A percentile compares a stretch with the other conserved stretches of the same genome.
phyloP scores from a whole-genome alignment of 768 basidiomycete genomes.

The Calocybe cyanea region DNA sequence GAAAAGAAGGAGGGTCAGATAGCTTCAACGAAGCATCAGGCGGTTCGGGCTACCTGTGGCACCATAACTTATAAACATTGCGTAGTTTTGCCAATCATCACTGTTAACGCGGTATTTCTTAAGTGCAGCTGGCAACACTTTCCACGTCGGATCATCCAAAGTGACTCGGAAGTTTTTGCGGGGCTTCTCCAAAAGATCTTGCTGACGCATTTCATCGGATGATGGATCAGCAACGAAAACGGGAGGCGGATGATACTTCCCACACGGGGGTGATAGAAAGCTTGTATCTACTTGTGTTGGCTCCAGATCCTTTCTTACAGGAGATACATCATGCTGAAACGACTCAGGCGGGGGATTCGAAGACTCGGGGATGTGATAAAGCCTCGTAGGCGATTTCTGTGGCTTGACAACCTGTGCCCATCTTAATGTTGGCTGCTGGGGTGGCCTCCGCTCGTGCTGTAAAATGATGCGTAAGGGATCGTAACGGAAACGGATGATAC shows the following conservation, averaged over 20 bases:
- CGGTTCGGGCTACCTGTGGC: conserved; percentile 69
- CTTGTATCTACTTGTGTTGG: conserved; percentile 20
- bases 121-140: conserved; percentile 76
- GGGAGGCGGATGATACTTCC: conserved; percentile 29
- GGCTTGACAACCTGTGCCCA: conserved; percentile 83
- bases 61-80: conserved; percentile 99
- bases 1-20: not conserved
- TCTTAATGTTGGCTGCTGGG: conserved; percentile 82
- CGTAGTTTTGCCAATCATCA: conserved; percentile 98
- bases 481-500: conserved; percentile 1
- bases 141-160: not conserved
- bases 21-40: not conserved
- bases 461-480: conserved; percentile 7
- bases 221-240: conserved; percentile 37
- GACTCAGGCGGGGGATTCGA: conserved; percentile 78
- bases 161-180: not conserved
- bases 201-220: conserved; percentile 88
- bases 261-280: conserved; percentile 14
- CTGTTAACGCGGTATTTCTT: conserved; percentile 99
- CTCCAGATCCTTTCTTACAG: conserved; percentile 32
- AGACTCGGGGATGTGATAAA: conserved; percentile 56
- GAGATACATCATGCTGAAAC: conserved; percentile 62
- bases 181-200: not conserved
- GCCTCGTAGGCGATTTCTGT: conserved; percentile 76
- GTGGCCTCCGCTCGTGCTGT: conserved; percentile 36